Conservation (phyloP, 495 filamentous ascomycete genomes). For the Pyrenopolyporus hunteri region DNA sequence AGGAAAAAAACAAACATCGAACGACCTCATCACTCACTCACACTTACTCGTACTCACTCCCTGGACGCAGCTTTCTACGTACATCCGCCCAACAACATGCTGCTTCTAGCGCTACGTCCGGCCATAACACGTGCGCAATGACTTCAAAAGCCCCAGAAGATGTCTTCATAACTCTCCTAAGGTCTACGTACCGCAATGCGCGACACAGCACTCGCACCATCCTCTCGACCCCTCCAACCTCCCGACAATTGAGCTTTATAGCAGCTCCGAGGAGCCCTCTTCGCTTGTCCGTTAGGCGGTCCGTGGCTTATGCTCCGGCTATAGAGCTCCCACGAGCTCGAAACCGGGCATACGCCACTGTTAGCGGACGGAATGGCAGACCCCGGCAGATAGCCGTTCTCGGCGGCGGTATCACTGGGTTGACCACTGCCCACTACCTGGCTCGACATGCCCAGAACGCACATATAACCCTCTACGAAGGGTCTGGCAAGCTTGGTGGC, state of each 20-base stretch:
- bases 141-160: conserved; percentile 31
- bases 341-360: conserved; percentile 27
- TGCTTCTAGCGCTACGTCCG: conserved; percentile 9
- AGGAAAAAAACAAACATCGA: too few species aligned
- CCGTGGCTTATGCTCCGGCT: not conserved
- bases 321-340: not conserved
- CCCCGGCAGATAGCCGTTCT: conserved; percentile 70
- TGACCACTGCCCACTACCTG: conserved; percentile 79
- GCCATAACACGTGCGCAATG: conserved; percentile 30
- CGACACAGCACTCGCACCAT: conserved; percentile 8
- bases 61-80: conserved; percentile 8
- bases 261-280: conserved; percentile 2
- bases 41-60: too few species aligned
- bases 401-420: conserved; percentile 90
- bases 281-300: conserved; percentile 5
- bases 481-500: conserved; percentile 70
- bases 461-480: conserved; percentile 81
- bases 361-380: conserved; percentile 24
- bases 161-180: conserved; percentile 28
- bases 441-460: conserved; percentile 54
- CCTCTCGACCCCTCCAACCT: conserved; percentile 4
- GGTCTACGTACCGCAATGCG: conserved; percentile 29
- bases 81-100: conserved; percentile 20
- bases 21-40: too few species aligned
- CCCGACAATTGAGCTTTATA: conserved; percentile 32